A percentile compares a stretch with the other conserved stretches of the same genome.
phyloP scores from a whole-genome alignment of 2,329 filamentous ascomycete species.

The Davidsoniella virescens region DNA sequence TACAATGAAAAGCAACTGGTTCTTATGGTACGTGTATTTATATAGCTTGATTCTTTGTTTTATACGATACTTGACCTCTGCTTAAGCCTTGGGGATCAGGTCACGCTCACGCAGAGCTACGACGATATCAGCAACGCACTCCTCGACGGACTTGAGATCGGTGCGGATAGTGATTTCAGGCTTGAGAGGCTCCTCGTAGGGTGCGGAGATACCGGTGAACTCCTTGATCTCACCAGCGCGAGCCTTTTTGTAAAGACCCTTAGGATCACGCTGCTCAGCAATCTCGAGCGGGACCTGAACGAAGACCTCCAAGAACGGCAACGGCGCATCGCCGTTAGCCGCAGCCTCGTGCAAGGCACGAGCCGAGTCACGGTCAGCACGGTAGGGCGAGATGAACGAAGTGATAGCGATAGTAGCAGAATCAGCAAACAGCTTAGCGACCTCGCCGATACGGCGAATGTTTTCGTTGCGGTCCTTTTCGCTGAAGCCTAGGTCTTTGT shows the following conservation, averaged over 20 bases:
- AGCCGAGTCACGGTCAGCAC: slow-evolving; percentile 67
- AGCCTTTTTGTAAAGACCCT: slow-evolving; percentile 96
- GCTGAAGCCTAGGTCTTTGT: slow-evolving; percentile 92
- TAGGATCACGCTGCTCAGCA: slow-evolving; percentile 88
- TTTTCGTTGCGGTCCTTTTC: slow-evolving; percentile 94
- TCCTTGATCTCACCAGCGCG: slow-evolving; percentile 87
- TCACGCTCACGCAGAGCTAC: slow-evolving; percentile 60
- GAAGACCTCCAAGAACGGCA: slow-evolving; percentile 87
- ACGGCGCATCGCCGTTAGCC: slow-evolving; percentile 38
- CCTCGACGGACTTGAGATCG: slow-evolving; percentile 67
- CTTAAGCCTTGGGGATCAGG: slow-evolving; percentile 12
- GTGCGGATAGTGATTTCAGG: slow-evolving; percentile 81
- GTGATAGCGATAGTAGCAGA: slow-evolving; percentile 75
- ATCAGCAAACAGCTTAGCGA: slow-evolving; percentile 94
- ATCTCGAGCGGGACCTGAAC: slow-evolving; percentile 84
- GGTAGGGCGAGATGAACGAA: slow-evolving; percentile 93
- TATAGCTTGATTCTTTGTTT: neutral
- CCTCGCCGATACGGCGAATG: slow-evolving; percentile 90
- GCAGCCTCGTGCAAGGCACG: slow-evolving; percentile 59
- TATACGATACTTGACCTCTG: neutral
- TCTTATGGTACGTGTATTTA: neutral
- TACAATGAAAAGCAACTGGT: no score
- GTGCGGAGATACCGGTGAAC: slow-evolving; percentile 88
- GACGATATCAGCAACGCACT: slow-evolving; percentile 73
- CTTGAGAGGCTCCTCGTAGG: slow-evolving; percentile 77